Evolutionary conservation across 2,329 filamentous ascomycete genomes (phyloP).

Genomic region (Fonsecaea pugnacius): DNA sequence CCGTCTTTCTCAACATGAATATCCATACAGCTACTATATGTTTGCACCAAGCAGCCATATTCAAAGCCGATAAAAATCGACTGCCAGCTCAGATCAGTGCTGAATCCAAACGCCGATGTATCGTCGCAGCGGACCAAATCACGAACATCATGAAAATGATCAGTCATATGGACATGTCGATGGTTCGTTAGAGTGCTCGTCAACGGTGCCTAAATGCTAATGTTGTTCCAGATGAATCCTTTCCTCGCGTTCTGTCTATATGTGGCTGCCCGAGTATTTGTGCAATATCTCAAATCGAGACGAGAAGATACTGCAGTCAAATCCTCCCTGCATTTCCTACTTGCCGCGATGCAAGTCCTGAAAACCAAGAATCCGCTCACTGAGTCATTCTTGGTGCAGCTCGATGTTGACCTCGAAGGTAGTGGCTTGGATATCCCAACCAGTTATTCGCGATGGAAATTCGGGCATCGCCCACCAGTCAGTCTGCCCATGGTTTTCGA

Average conservation of each 20-base stretch:
- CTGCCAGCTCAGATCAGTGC: conserved; percentile 76
- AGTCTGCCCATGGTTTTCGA: background rate
- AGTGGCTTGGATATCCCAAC: conserved; percentile 42
- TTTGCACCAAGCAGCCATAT: conserved; percentile 96
- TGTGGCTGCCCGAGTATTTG: conserved; percentile 91
- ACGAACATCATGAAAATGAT: conserved; percentile 94
- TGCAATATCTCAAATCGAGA: conserved; percentile 94
- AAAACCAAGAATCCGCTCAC: conserved; percentile 88
- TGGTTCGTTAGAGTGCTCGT: conserved; percentile 61
- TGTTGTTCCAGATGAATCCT: conserved; percentile 74
- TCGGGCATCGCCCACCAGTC: conserved; percentile 31
- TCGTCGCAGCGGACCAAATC: conserved; percentile 91
- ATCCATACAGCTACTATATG: conserved; percentile 97
- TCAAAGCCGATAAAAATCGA: conserved; percentile 89
- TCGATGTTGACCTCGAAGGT: conserved; percentile 85
- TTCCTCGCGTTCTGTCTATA: conserved; percentile 96
- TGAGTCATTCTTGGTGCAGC: conserved; percentile 89
- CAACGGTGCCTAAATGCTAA: background rate
- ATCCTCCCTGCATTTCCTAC: conserved; percentile 84
- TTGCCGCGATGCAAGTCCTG: conserved; percentile 86
- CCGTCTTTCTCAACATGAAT: conserved; percentile 94
- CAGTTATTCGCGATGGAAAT: conserved; percentile 31
- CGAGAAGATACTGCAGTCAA: conserved; percentile 78
- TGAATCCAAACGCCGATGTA: conserved; percentile 90
- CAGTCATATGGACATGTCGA: conserved; percentile 81